phyloP scores from a whole-genome alignment of 306 rosid species.

The Clitoria ternatea region DNA sequence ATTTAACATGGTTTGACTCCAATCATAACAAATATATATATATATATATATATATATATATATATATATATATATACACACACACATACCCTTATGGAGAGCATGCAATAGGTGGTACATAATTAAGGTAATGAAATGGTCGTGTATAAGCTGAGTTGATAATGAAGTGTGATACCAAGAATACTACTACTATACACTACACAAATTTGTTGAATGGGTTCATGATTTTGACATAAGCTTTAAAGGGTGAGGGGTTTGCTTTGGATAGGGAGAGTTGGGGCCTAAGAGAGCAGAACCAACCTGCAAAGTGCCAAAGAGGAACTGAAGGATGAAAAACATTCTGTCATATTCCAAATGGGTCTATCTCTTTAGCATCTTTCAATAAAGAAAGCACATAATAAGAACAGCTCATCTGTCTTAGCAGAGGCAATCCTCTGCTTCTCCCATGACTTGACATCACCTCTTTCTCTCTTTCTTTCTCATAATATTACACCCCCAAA shows the following conservation, averaged over 20 bases:
- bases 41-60: no score
- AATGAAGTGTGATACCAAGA: constrained; percentile 7
- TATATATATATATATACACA: no score
- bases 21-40: no score
- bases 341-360: constrained; percentile 51
- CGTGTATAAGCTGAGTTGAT: background rate
- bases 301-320: constrained; percentile 41
- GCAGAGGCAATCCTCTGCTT: constrained; percentile 31
- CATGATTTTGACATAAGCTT: constrained; percentile 30
- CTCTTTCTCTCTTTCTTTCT: constrained; percentile 34
- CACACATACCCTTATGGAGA: background rate
- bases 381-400: constrained; percentile 48
- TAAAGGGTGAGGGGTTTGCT: constrained; percentile 1
- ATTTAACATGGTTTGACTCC: no score
- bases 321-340: constrained; percentile 28
- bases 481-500: constrained; percentile 30
- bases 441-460: constrained; percentile 66
- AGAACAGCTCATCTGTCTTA: constrained; percentile 36
- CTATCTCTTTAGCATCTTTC: constrained; percentile 56
- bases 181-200: background rate
- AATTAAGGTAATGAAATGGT: background rate
- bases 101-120: background rate
- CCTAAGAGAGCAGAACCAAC: constrained; percentile 31
- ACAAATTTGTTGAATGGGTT: background rate
- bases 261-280: constrained; percentile 28